phyloP scores from a whole-genome alignment of 768 basidiomycete species.

The Tephrocybe sp. region DNA sequence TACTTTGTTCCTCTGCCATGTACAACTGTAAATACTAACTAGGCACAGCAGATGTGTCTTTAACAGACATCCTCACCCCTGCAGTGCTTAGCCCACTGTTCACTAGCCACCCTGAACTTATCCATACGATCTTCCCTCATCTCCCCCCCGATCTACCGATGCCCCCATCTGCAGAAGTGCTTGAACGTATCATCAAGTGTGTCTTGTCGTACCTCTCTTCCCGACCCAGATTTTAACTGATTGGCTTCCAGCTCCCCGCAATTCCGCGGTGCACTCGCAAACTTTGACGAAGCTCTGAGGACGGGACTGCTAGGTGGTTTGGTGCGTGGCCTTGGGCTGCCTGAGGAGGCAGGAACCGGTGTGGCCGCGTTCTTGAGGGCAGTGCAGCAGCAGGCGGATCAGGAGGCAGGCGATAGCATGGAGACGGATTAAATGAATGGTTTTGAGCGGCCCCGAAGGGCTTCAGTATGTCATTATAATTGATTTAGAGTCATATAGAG shows the following conservation, averaged over 20 bases:
- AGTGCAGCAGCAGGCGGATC: constrained; percentile 71
- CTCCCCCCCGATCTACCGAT: constrained; percentile 77
- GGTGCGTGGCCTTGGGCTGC: constrained; percentile 77
- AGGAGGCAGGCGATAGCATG: constrained; percentile 55
- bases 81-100: constrained; percentile 74
- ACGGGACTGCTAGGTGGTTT: constrained; percentile 78
- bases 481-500: background rate
- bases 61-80: constrained; percentile 77
- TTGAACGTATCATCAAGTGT: constrained; percentile 71
- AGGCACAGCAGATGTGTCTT: constrained; percentile 50
- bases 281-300: constrained; percentile 81
- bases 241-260: constrained; percentile 59
- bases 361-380: constrained; percentile 80
- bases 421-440: constrained; percentile 83
- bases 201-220: constrained; percentile 6
- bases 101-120: constrained; percentile 63
- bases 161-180: constrained; percentile 65
- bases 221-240: background rate
- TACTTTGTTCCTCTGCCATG: background rate
- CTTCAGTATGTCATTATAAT: too few species aligned
- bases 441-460: too few species aligned
- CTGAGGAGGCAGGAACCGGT: constrained; percentile 80
- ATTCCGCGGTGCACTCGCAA: constrained; percentile 76
- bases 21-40: background rate
- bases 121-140: constrained; percentile 73